Evolutionary conservation across 2,329 filamentous ascomycete genomes (phyloP), one percentile per base, ranked within the genome.

Genomic region (Madurella fahalii): DNA sequence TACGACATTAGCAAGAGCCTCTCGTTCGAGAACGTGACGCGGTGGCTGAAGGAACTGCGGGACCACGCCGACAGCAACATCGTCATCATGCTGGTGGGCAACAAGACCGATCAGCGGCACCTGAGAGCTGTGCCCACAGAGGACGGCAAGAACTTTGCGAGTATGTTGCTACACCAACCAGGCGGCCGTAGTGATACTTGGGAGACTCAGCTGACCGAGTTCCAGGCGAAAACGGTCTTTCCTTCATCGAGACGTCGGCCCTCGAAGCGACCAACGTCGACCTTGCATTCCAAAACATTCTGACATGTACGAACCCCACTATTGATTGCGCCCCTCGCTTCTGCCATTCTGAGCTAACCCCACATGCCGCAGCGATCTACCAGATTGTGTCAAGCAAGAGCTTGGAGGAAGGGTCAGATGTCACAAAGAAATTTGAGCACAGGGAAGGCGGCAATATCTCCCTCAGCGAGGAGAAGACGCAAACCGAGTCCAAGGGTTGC

Each of bases 61-160:
- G 94, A 96, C 71, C 92, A 99, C 75, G 94, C 94, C 66, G 94
- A 99, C 73, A 92, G 91, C 68, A 97, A 97, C 78, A 96, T 97
- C 68, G 92, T 99, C 68, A 99, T 99, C 72, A 99, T 99, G 94
- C 80, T 99, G 68, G 94, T 97, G 53, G 94, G 94, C 74, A 99
- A 99, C 85, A 99, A 99, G 88, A 97, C 92, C 75, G 94, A 99
- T 95, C 88, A 97, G 87, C 89, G 92, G 75, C 94, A 99, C 77
- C 81, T 99, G 69, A 85, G 94, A 72, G 94, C 94, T 63, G 94
- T 99, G 64, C 91, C 94, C 49, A 99, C 94, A 58, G 94, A 99
- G 71, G 93, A 97, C 75, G 94, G 93, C 66, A 99, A 97, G 78
- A 82, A 90, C 61, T 99, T 99, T 84, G 94, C 94, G 54, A 96